phyloP scores from a whole-genome alignment of 257 asterid genomes.

The Leptodermis oblonga region DNA sequence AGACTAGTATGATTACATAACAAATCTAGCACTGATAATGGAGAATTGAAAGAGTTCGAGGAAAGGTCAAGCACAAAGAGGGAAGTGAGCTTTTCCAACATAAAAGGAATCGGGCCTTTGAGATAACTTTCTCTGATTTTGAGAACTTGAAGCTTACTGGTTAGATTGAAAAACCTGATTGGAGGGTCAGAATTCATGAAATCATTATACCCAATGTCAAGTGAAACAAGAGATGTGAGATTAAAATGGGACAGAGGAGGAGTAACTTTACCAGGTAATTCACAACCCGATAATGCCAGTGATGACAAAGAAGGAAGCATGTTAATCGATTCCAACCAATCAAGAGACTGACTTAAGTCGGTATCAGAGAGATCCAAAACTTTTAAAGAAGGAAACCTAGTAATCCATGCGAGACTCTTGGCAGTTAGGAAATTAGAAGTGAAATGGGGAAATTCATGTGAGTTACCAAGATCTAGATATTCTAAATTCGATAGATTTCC shows the following conservation, averaged over 20 bases:
- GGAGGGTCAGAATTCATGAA: constrained; percentile 9
- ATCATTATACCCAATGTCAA: constrained; percentile 10
- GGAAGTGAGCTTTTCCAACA: neutral
- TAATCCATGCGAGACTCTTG: constrained; percentile 18
- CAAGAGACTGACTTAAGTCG: neutral
- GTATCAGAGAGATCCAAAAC: constrained; percentile 11
- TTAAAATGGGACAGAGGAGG: neutral
- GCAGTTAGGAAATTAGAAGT: neutral
- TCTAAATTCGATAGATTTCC: constrained; percentile 24
- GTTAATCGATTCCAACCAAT: constrained; percentile 15
- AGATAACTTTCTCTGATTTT: neutral
- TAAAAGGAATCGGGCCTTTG: neutral
- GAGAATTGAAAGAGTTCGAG: neutral
- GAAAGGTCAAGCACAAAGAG: neutral
- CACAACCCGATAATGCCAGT: neutral
- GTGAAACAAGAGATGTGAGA: constrained; percentile 20
- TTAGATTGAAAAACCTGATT: constrained; percentile 12
- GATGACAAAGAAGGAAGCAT: constrained; percentile 16
- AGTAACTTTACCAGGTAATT: neutral
- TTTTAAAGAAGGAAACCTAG: constrained; percentile 16
- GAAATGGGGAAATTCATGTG: neutral
- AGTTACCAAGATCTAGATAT: constrained; percentile 8
- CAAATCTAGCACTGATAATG: neutral
- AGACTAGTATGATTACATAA: neutral
- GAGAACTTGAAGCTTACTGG: neutral